These are phyloP conservation scores for Fusarium sp. DNA, from an alignment of 2,329 filamentous ascomycete genomes.

Conservation along the genomic window DNA sequence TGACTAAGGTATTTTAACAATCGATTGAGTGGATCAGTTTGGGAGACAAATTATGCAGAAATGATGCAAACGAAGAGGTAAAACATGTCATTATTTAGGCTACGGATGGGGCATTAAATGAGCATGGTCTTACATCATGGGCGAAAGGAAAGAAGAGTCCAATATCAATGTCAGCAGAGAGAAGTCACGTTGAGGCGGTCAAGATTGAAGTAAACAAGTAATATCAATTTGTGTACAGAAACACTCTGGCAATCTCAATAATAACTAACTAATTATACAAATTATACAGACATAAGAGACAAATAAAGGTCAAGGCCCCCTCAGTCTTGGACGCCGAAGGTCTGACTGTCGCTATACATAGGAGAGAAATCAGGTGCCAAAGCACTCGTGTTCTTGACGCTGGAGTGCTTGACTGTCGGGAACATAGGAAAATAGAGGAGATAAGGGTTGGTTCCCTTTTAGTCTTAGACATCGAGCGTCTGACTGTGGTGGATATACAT, in stretches of 20 bases:
- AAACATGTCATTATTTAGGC: neutral
- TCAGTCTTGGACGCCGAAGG: neutral
- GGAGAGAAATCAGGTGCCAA: constrained; percentile 6
- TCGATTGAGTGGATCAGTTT: neutral
- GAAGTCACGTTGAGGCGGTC: neutral
- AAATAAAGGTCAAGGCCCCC: constrained; percentile 1
- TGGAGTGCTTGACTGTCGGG: constrained; percentile 4
- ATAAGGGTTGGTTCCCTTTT: neutral
- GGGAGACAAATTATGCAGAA: neutral
- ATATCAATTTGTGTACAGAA: constrained; percentile 16
- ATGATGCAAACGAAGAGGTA: neutral
- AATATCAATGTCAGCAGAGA: neutral
- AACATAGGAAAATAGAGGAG: constrained; percentile 4
- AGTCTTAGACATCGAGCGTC: constrained; percentile 1
- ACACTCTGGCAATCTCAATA: neutral
- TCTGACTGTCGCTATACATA: constrained; percentile 15
- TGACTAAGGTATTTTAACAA: neutral
- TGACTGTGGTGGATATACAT: constrained; percentile 20
- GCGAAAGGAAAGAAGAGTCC: neutral
- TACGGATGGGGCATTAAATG: neutral
- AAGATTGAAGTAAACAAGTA: neutral
- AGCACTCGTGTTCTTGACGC: neutral
- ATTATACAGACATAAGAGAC: constrained; percentile 25
- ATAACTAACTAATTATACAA: constrained; percentile 9
- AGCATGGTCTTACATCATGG: neutral